Base-by-base conservation (phyloP, 345 rosid species). In the Cardamine occulta region DNA sequence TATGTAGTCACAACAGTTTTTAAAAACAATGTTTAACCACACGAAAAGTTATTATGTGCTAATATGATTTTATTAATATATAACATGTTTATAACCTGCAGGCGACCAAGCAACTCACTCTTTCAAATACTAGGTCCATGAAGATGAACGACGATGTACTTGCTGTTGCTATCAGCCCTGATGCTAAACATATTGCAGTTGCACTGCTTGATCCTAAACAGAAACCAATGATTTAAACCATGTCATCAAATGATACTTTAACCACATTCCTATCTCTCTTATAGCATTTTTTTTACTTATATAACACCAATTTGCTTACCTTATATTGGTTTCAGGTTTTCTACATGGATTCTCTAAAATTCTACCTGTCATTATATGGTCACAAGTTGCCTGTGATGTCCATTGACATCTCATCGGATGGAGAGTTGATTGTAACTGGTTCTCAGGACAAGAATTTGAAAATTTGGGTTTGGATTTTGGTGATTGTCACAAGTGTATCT, bases 381-480 rank as follows among this genome's bases (percentile, higher is more conserved):
- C 99, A 95, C 86, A 89, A 85, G 82, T 85, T 92, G 61, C 99
- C 98, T 58, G 99, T 95, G 48, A 84, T 95, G 66, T 85, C 96
- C 79, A 84, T 95, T 91, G 99, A 95, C 83, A 88, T 88, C 64
- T 95, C 98, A 63, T 95, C 99, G 5, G 97, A 95, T 82, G 99
- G 99, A 70, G 97, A 85, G 82, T 75, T 90, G 84, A 83, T 95
- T 63, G 98, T 92, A 55, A 92, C 98, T 49, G 98, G 99, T 37
- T 95, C 98, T 34, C 96, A 92, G 64, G 97, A 95, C 84, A 95
- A 95, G 79, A 95, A 95, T 84, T 53, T 95, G 68, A 92, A 88
- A 81, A 92, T 95, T 63, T 95, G 97, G 99, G 98, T 62, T 77
- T 95, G 84, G 99, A 95, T 84, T 95, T 95, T 79, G 97, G 99